Base-by-base conservation (phyloP, 805 yeast species). In the Saccharomyces jurei region DNA sequence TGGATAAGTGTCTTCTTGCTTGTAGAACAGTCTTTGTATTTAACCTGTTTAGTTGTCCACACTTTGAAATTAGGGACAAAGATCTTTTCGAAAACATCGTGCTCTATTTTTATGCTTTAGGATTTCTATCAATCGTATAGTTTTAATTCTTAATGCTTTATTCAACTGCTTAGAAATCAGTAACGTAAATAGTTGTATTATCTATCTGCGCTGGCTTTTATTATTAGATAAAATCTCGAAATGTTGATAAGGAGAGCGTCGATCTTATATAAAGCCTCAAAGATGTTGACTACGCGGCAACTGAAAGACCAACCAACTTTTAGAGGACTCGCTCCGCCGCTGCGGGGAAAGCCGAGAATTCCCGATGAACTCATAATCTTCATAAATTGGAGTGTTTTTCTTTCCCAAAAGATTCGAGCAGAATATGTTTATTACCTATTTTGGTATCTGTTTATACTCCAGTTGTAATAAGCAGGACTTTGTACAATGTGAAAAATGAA, bases 1-100 rank as follows among this genome's bases (percentile, higher is more conserved):
- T 83, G 17, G 97, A 90, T 65, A 94, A 77, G 76, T 77, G 77
- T 80, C 99, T 89, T 47, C 56, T 68, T 28, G 41, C 47, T 50
- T 56, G 57, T n/a, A 46, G 46, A 22, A 49, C 56, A 32, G 52
- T 21, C 17, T 28, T 28, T 5, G 30, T n/a, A n/a, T 41, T 29
- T 13, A 41, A 27, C 25, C 17, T 36, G 44, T 11, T 36, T 17
- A 36, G 8, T 21, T 36, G 44, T 6, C 44, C 44, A 36, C 44
- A 36, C 25, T 36, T 36, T 6, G 44, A 17, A n/a, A 36, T 17
- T 36, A 36, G 44, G 13, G 44, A 36, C 17, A 36, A 36, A 11
- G 44, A 36, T 36, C 17, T 36, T 36, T 22, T 36, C 17, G 44
- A 36, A 17, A n/a, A 17, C 44, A 36, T 36, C 22, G 4, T 36